These are phyloP conservation scores for Xylaria sp. DNA, from an alignment of 2,329 filamentous ascomycete genomes.

Conservation along the genomic window DNA sequence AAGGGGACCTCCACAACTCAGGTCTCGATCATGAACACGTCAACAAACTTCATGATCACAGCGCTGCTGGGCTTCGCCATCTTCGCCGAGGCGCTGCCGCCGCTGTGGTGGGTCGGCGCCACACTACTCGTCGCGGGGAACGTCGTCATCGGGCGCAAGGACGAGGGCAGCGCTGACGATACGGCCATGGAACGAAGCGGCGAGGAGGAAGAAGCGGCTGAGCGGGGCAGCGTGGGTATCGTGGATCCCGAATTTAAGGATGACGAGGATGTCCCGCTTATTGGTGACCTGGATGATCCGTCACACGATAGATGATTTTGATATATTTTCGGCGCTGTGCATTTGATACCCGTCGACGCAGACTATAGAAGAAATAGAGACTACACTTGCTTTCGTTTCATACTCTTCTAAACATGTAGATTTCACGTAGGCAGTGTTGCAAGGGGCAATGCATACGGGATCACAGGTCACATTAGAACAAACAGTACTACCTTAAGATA, in stretches of 20 bases:
- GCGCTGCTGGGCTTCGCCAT: slow-evolving; percentile 76
- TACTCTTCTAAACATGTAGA: not conserved
- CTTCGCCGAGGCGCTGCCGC: slow-evolving; percentile 77
- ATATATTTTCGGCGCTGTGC: not conserved
- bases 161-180: slow-evolving; percentile 33
- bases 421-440: not conserved
- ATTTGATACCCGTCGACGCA: slow-evolving; percentile 20
- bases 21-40: slow-evolving; percentile 85
- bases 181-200: slow-evolving; percentile 32
- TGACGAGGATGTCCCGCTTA: slow-evolving; percentile 43
- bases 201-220: slow-evolving; percentile 14
- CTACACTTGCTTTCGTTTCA: no score
- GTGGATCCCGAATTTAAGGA: slow-evolving; percentile 24
- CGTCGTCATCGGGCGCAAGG: slow-evolving; percentile 78
- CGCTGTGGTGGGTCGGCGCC: slow-evolving; percentile 81
- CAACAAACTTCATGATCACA: slow-evolving; percentile 82
- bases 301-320: slow-evolving; percentile 22
- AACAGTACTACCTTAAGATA: not conserved
- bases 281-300: slow-evolving; percentile 41
- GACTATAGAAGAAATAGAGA: slow-evolving; percentile 4
- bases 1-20: slow-evolving; percentile 79
- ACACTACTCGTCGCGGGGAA: slow-evolving; percentile 78
- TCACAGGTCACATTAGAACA: not conserved
- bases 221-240: slow-evolving; percentile 8
- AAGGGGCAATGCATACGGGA: not conserved